These are phyloP conservation scores for Eucalyptus victrix DNA, from an alignment of 345 rosid genomes.

Conservation along the genomic window DNA sequence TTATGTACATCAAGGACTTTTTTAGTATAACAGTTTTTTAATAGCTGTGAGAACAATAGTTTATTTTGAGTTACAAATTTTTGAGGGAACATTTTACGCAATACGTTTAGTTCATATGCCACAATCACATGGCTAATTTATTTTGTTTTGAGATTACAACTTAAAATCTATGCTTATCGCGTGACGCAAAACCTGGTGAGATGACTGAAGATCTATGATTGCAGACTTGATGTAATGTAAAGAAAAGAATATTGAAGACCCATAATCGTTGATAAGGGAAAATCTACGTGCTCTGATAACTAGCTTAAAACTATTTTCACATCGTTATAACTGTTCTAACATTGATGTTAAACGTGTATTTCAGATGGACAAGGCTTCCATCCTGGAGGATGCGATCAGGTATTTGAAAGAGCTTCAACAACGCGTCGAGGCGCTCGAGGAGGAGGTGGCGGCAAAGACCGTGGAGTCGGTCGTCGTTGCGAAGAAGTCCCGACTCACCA, in stretches of 20 bases:
- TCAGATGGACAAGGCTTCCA: constrained; percentile 62
- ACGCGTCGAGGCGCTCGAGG: constrained; percentile 41
- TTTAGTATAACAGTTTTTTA: too few relatives aligned
- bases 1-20: neutral
- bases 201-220: neutral
- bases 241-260: neutral
- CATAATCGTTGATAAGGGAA: neutral
- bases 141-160: neutral
- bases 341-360: neutral
- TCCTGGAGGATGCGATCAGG: constrained; percentile 56
- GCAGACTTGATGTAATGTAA: neutral
- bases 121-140: neutral
- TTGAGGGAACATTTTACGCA: too few relatives aligned
- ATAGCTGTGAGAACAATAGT: too few relatives aligned
- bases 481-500: constrained; percentile 30
- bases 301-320: neutral
- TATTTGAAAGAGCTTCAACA: constrained; percentile 59
- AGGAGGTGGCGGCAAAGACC: constrained; percentile 21
- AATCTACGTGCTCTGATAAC: neutral
- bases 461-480: constrained; percentile 38
- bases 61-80: too few relatives aligned
- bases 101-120: neutral
- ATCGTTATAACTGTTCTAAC: neutral
- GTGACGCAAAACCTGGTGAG: neutral
- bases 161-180: neutral